Base-by-base conservation (phyloP, 2,329 filamentous ascomycete genomes). In the Penicillium verrucosum region DNA sequence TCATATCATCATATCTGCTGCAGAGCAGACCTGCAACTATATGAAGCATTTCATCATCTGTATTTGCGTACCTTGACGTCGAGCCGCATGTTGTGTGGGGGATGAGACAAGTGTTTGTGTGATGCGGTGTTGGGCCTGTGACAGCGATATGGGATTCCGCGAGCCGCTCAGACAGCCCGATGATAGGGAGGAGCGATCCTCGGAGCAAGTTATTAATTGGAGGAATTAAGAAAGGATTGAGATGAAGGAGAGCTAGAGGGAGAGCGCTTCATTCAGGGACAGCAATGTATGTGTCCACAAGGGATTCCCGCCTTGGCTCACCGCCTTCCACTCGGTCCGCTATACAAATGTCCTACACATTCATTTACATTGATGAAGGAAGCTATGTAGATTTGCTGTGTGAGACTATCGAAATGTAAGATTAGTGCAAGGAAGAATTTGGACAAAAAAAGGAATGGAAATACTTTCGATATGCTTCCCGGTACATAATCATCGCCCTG, bases 61-160 rank as follows among this genome's bases (percentile, higher is more conserved):
- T 14, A 47, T 60, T 30, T 47, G 58, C 76, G 61, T 73, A 84
- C 82, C 81, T 85, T 85, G 45, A 85, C 78, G 71, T 85, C 82
- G 69, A 85, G 78, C 68, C 80, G 81, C 82, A 85, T 85, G 51
- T 65, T 79, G 73, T 68, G 65, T 65, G 65, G 65, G 68, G 61
- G 65, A 62, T 59, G 62, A 60, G 61, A 64, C 50, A 66, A 57
- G 58, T 68, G 66, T 68, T 65, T 69, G 66, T 70, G 68, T 73
- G 71, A 63, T 68, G 70, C 69, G 69, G 68, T 64, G 67, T 67
- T 58, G 63, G 67, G 67, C 68, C 65, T 67, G 60, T 55, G 54
- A 65, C 56, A 67, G 64, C 65, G 61, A 65, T 61, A 61, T 54
- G 61, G 60, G 54, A 66, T 65, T 69, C 65, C 66, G 68, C 64